Percentiles rank a stretch among this genome's conserved stretches.
Evolutionary conservation across 108 stramenopile genomes (phyloP).

Genomic region (Fistulifera pelliculosa): DNA sequence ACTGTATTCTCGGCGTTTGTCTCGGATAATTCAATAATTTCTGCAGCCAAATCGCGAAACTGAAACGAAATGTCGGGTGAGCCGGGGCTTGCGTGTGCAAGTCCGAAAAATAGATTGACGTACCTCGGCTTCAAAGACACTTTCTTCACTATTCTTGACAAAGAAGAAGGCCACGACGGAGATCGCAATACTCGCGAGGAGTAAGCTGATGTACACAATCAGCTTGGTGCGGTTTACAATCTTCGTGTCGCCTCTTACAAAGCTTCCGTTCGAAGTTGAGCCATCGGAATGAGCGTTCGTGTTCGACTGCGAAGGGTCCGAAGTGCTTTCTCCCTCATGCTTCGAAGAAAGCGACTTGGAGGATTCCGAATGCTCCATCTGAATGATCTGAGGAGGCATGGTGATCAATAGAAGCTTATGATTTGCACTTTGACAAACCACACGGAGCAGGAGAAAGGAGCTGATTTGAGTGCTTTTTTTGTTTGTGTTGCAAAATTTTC

Average conservation of each 20-base stretch:
- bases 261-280: background rate
- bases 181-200: background rate
- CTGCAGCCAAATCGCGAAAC: slow-evolving; percentile 11
- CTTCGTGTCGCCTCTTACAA: background rate
- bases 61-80: slow-evolving; percentile 3
- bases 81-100: background rate
- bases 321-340: background rate
- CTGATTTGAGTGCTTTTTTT: no score
- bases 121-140: background rate
- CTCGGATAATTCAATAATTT: slow-evolving; percentile 8
- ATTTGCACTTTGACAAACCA: no score
- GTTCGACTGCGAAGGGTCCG: background rate
- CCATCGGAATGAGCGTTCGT: background rate
- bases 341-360: no score
- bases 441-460: no score
- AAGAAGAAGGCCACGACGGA: background rate
- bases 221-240: background rate
- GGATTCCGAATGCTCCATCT: no score
- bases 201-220: background rate
- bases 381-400: no score
- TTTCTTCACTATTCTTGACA: background rate
- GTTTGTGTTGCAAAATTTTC: no score
- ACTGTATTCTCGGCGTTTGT: slow-evolving; percentile 8
- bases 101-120: background rate
- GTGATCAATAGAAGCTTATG: no score